These are phyloP conservation scores for Maudiozyma humilis DNA, from an alignment of 1,139 yeast genomes.

Conservation along the genomic window DNA sequence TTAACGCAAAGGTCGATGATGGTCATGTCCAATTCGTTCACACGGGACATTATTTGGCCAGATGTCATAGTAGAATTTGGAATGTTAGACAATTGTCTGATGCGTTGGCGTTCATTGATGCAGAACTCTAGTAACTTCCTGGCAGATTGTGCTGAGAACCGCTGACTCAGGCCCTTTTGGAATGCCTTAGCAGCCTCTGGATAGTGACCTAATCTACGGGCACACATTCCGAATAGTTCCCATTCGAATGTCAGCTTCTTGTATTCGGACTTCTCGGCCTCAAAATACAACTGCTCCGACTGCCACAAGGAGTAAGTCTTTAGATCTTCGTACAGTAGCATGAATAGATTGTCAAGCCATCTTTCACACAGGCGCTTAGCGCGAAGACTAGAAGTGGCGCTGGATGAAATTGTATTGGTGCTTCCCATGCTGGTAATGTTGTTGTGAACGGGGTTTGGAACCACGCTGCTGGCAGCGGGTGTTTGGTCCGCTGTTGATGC, in stretches of 20 bases:
- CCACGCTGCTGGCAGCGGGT: not conserved
- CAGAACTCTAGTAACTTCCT: constrained; percentile 66
- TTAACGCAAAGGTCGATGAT: constrained; percentile 67
- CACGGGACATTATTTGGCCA: constrained; percentile 35
- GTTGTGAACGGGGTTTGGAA: not conserved
- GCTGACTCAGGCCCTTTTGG: constrained; percentile 56
- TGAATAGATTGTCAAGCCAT: constrained; percentile 90
- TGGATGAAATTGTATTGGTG: constrained; percentile 39
- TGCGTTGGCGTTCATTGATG: constrained; percentile 32
- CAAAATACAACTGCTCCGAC: constrained; percentile 79
- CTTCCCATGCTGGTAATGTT: constrained; percentile 26
- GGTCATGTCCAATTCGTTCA: constrained; percentile 47
- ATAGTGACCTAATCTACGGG: constrained; percentile 72
- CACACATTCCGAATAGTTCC: constrained; percentile 85
- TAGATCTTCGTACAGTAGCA: constrained; percentile 86
- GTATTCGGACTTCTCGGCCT: constrained; percentile 70
- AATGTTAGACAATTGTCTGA: constrained; percentile 21
- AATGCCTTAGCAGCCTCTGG: constrained; percentile 84
- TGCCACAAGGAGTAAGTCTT: constrained; percentile 93
- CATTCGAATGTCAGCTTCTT: constrained; percentile 83
- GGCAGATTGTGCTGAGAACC: constrained; percentile 78
- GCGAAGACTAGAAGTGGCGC: constrained; percentile 31
- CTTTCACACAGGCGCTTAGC: constrained; percentile 85
- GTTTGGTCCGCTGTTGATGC: constrained; percentile 1
- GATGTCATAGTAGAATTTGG: constrained; percentile 26